phyloP scores from a whole-genome alignment of 495 filamentous ascomycete species.

The Aspergillus nidulans region DNA sequence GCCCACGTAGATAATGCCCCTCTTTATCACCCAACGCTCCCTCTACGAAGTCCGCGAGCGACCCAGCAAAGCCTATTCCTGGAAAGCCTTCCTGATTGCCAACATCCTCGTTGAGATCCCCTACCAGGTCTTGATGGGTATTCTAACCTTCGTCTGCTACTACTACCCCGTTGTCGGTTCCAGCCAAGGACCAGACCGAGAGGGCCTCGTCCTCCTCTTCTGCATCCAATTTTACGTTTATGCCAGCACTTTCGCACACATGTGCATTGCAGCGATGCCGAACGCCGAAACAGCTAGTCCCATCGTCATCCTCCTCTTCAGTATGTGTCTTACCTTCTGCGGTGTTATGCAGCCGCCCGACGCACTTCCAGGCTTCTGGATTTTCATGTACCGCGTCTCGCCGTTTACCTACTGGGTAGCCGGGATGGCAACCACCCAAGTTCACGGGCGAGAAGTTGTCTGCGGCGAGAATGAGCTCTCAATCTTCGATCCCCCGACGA shows the following conservation, averaged over 20 bases:
- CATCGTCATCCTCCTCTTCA: constrained; percentile 29
- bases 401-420: constrained; percentile 68
- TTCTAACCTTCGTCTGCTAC: constrained; percentile 61
- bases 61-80: constrained; percentile 67
- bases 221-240: constrained; percentile 49
- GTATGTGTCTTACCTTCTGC: constrained; percentile 55
- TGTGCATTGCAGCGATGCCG: neutral
- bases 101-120: constrained; percentile 72
- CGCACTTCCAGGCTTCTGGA: constrained; percentile 70
- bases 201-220: constrained; percentile 56
- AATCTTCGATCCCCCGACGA: constrained; percentile 44
- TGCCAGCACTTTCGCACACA: neutral
- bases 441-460: constrained; percentile 51
- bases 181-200: no score
- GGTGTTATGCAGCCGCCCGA: constrained; percentile 65
- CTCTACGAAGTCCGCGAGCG: constrained; percentile 71
- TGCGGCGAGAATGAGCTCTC: constrained; percentile 57
- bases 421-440: constrained; percentile 55
- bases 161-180: constrained; percentile 65
- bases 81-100: constrained; percentile 64
- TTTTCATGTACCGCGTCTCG: constrained; percentile 76
- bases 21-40: constrained; percentile 61
- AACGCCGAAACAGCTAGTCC: neutral
- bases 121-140: constrained; percentile 59
- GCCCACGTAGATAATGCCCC: constrained; percentile 74